phyloP scores from a whole-genome alignment of 2,329 filamentous ascomycete genomes.

The Pestalotiopsis fici region DNA sequence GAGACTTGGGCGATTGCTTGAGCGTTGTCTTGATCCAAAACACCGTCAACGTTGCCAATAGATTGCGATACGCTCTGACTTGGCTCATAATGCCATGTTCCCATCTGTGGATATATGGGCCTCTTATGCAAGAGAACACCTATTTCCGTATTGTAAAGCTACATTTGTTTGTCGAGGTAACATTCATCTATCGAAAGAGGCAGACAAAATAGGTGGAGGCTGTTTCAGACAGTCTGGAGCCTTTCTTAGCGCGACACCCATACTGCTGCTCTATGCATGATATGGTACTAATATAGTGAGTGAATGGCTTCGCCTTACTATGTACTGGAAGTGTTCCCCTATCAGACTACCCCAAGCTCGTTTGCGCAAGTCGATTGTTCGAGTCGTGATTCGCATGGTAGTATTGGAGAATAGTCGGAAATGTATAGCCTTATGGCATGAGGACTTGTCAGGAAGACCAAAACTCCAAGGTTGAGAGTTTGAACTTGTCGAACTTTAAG shows the following conservation, averaged over 20 bases:
- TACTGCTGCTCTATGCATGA: background rate
- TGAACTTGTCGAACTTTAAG: background rate
- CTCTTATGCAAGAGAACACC: background rate
- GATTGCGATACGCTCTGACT: background rate
- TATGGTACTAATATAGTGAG: background rate
- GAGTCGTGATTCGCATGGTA: background rate
- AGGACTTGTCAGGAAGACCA: background rate
- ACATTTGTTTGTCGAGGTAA: background rate
- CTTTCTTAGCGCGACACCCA: background rate
- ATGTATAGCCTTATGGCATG: background rate
- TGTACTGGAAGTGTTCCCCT: constrained; percentile 6
- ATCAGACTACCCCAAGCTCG: background rate
- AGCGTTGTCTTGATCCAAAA: background rate
- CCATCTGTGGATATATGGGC: background rate
- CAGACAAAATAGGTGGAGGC: background rate
- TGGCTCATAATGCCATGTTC: background rate
- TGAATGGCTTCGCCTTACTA: background rate
- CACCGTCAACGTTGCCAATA: background rate
- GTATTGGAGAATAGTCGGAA: background rate
- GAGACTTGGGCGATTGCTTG: background rate
- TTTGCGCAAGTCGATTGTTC: background rate
- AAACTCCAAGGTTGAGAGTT: background rate
- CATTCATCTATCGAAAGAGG: background rate
- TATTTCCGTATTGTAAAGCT: background rate
- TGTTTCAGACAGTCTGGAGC: background rate